Evolutionary conservation across 495 filamentous ascomycete genomes (phyloP).

Genomic region (Penicillium desertorum): DNA sequence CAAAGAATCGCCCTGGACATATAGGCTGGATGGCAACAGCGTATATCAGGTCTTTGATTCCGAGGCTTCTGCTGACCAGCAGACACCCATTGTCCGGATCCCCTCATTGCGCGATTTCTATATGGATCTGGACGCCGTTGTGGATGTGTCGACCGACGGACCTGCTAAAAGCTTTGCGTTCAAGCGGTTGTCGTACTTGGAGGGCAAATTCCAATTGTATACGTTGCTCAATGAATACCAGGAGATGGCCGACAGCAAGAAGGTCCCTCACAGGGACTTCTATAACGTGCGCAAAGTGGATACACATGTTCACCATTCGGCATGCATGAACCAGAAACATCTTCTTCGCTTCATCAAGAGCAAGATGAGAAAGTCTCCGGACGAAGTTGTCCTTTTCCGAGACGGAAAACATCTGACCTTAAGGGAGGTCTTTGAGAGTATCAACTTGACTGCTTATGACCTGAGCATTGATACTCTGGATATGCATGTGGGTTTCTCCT

Average conservation of each 20-base stretch:
- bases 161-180: conserved; percentile 97
- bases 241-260: conserved; percentile 96
- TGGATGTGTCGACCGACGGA: conserved; percentile 85
- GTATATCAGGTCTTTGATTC: conserved; percentile 87
- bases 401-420: conserved; percentile 92
- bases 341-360: conserved; percentile 97
- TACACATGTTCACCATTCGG: conserved; percentile 98
- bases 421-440: conserved; percentile 92
- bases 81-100: conserved; percentile 70
- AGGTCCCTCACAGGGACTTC: conserved; percentile 94
- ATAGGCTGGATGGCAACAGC: conserved; percentile 74
- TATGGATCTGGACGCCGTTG: conserved; percentile 84
- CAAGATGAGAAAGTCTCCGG: conserved; percentile 96
- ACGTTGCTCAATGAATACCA: conserved; percentile 91
- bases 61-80: conserved; percentile 55
- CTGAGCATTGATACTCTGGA: conserved; percentile 97
- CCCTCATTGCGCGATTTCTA: conserved; percentile 93
- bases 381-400: conserved; percentile 89
- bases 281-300: conserved; percentile 99
- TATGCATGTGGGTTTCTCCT: conserved; percentile 74
- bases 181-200: conserved; percentile 87
- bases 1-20: conserved; percentile 62
- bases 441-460: conserved; percentile 95
- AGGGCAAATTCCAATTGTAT: conserved; percentile 95
- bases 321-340: conserved; percentile 99